Conservation (phyloP, 768 basidiomycete species). For the Russula compacta region DNA sequence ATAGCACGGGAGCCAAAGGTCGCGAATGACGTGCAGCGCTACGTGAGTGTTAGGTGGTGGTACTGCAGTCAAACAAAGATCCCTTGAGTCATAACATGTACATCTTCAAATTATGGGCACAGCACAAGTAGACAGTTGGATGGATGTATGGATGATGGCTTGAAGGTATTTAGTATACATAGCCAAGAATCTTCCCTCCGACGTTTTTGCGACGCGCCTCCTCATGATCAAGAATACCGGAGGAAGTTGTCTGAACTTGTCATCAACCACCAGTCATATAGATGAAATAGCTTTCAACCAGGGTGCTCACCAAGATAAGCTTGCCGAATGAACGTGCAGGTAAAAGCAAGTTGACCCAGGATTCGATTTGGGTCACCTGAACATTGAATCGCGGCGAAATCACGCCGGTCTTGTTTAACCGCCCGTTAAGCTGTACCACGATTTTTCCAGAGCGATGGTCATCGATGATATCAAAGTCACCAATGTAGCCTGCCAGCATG, state of each 20-base stretch:
- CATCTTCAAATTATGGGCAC: neutral
- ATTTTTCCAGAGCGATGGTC: conserved; percentile 99
- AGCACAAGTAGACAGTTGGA: neutral
- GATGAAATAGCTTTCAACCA: neutral
- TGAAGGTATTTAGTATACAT: conserved; percentile 60
- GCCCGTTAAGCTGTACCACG: conserved; percentile 95
- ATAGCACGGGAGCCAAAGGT: no score
- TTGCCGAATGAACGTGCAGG: conserved; percentile 95
- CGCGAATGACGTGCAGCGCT: no score
- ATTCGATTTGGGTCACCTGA: conserved; percentile 84
- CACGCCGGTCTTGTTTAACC: conserved; percentile 98
- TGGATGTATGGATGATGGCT: neutral
- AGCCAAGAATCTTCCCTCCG: conserved; percentile 90
- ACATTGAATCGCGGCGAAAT: conserved; percentile 99
- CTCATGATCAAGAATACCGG: conserved; percentile 97
- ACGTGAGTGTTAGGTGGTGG: no score
- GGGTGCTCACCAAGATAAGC: conserved; percentile 74
- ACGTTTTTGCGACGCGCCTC: conserved; percentile 98
- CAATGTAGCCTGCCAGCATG: conserved; percentile 72
- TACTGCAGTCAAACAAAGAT: neutral
- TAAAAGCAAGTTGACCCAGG: conserved; percentile 94
- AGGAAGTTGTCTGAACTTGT: conserved; percentile 73
- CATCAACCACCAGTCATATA: no score
- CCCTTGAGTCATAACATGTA: neutral
- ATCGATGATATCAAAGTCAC: conserved; percentile 97